A percentile compares a stretch with the other conserved stretches of the same genome.
phyloP scores from a whole-genome alignment of 805 yeast genomes.

The Ogataea saltuana region DNA sequence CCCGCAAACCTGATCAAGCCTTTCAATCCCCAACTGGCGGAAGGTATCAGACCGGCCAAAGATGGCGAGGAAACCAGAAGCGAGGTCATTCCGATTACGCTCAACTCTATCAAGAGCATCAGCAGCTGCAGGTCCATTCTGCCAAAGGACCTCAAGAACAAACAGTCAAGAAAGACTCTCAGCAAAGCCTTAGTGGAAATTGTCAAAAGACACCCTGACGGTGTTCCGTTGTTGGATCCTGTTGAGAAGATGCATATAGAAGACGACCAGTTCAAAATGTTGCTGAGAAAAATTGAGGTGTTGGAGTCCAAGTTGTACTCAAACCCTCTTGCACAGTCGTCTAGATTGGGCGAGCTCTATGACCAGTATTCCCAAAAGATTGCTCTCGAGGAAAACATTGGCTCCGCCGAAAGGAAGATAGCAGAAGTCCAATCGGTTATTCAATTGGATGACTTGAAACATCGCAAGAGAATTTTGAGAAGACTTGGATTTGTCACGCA shows the following conservation, averaged over 20 bases:
- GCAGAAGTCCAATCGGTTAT: conserved; percentile 86
- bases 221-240: conserved; percentile 90
- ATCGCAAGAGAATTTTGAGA: conserved; percentile 89
- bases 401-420: conserved; percentile 61
- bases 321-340: conserved; percentile 66
- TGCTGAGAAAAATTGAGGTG: conserved; percentile 78
- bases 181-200: conserved; percentile 79
- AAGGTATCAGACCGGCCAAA: conserved; percentile 83
- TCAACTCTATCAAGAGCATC: conserved; percentile 70
- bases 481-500: conserved; percentile 87
- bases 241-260: conserved; percentile 84
- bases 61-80: conserved; percentile 70
- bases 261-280: conserved; percentile 65
- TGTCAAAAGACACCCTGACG: conserved; percentile 81
- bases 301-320: conserved; percentile 70
- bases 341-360: conserved; percentile 62
- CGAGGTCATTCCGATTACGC: conserved; percentile 82
- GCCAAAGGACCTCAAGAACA: conserved; percentile 71
- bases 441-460: conserved; percentile 90
- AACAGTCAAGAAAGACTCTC: conserved; percentile 57
- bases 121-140: conserved; percentile 80
- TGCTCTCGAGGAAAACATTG: conserved; percentile 57
- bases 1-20: conserved; percentile 82
- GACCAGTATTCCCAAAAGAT: conserved; percentile 66
- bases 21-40: conserved; percentile 75